Conservation (phyloP, 441 rosid species). For the Erysimum pusillum region DNA sequence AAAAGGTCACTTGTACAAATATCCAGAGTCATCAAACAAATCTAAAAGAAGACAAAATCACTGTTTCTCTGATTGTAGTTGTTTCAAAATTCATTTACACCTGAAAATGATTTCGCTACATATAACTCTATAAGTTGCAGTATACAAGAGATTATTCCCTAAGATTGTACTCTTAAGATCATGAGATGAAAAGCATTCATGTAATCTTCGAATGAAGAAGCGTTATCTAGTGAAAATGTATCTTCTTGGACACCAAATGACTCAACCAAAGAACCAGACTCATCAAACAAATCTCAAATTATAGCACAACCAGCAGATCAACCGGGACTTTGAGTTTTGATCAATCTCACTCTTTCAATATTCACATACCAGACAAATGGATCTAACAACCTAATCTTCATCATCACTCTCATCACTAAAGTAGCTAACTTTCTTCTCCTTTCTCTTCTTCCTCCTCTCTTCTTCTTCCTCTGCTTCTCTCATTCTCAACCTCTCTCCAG, state of each 20-base stretch:
- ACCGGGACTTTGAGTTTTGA: background rate
- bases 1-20: background rate
- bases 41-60: background rate
- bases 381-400: constrained; percentile 59
- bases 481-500: constrained; percentile 75
- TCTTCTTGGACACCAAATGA: background rate
- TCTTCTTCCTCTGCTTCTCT: constrained; percentile 52
- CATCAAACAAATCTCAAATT: constrained; percentile 6
- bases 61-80: background rate
- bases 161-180: background rate
- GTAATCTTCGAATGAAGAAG: constrained; percentile 12
- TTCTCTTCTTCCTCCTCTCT: constrained; percentile 54
- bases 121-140: constrained; percentile 8
- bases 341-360: constrained; percentile 22
- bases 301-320: background rate
- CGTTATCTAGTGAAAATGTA: background rate
- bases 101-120: background rate
- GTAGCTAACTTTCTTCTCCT: constrained; percentile 75
- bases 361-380: background rate
- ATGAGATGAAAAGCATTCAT: background rate
- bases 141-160: background rate
- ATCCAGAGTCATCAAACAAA: background rate
- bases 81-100: background rate
- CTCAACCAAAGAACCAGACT: background rate
- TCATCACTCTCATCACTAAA: constrained; percentile 97